phyloP scores from a whole-genome alignment of 805 yeast genomes.

The Spathaspora girioi region DNA sequence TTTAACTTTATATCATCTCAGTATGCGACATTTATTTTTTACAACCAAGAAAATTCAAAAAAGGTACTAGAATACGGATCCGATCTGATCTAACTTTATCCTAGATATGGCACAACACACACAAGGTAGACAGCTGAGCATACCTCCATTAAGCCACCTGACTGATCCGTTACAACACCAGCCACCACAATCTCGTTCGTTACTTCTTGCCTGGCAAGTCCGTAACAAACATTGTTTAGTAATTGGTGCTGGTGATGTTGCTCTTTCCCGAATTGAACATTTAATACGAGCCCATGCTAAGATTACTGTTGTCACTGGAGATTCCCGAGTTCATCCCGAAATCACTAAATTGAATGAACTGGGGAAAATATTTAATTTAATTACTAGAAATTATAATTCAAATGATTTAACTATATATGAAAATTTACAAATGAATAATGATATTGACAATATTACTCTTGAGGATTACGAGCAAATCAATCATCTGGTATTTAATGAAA shows the following conservation, averaged over 20 bases:
- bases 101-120: too few relatives aligned
- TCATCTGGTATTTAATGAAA: slow-evolving; percentile 29
- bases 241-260: slow-evolving; percentile 79
- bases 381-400: slow-evolving; percentile 41
- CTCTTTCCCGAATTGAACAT: slow-evolving; percentile 63
- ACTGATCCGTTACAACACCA: neutral
- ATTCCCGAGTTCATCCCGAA: slow-evolving; percentile 23
- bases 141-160: neutral
- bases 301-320: slow-evolving; percentile 59
- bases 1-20: neutral
- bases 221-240: slow-evolving; percentile 62
- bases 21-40: neutral
- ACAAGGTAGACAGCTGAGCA: neutral
- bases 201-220: slow-evolving; percentile 74
- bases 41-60: neutral
- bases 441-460: slow-evolving; percentile 8
- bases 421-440: slow-evolving; percentile 2
- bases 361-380: slow-evolving; percentile 43
- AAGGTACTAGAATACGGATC: too few relatives aligned
- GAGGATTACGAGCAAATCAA: slow-evolving; percentile 26
- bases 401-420: slow-evolving; percentile 52
- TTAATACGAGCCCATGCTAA: slow-evolving; percentile 66
- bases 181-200: slow-evolving; percentile 27
- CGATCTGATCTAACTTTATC: too few relatives aligned
- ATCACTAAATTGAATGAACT: slow-evolving; percentile 20